These are phyloP conservation scores for Silene conica DNA, from an alignment of 148 eudicot species.

Conservation along the genomic window DNA sequence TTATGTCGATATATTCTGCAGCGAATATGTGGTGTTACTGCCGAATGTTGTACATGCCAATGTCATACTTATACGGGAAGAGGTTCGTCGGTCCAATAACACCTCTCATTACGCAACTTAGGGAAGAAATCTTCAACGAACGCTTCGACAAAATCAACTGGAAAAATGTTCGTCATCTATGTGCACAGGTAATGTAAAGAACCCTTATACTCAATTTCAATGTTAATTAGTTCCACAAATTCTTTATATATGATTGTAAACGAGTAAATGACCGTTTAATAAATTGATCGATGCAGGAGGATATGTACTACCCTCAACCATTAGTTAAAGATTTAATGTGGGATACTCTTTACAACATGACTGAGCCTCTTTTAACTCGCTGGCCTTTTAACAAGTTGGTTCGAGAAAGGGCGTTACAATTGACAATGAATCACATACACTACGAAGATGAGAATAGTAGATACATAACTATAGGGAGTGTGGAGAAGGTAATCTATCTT, in stretches of 20 bases:
- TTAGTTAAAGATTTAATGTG: constrained; percentile 27
- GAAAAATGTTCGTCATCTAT: constrained; percentile 30
- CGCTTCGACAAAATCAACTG: constrained; percentile 34
- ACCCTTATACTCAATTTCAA: not conserved
- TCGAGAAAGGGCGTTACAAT: constrained; percentile 24
- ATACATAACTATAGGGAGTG: constrained; percentile 27
- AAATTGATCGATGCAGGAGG: constrained; percentile 16
- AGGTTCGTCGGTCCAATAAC: constrained; percentile 42
- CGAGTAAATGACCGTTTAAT: too few species aligned
- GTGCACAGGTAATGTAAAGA: constrained; percentile 29
- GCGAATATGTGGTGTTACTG: constrained; percentile 37
- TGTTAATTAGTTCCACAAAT: too few species aligned
- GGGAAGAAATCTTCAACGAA: constrained; percentile 33
- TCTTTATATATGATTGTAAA: too few species aligned
- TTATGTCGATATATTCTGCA: not conserved
- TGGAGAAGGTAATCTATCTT: constrained; percentile 28
- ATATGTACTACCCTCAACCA: constrained; percentile 28
- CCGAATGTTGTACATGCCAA: constrained; percentile 34
- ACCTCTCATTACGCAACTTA: constrained; percentile 24
- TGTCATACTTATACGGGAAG: constrained; percentile 43
- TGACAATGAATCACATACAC: constrained; percentile 29
- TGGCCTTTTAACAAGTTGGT: constrained; percentile 30
- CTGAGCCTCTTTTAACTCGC: constrained; percentile 26
- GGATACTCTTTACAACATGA: constrained; percentile 20
- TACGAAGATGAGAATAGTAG: constrained; percentile 31